Evolutionary conservation across 208 protist genomes (phyloP).

Genomic region (Kentomonas sorsogonicus): DNA sequence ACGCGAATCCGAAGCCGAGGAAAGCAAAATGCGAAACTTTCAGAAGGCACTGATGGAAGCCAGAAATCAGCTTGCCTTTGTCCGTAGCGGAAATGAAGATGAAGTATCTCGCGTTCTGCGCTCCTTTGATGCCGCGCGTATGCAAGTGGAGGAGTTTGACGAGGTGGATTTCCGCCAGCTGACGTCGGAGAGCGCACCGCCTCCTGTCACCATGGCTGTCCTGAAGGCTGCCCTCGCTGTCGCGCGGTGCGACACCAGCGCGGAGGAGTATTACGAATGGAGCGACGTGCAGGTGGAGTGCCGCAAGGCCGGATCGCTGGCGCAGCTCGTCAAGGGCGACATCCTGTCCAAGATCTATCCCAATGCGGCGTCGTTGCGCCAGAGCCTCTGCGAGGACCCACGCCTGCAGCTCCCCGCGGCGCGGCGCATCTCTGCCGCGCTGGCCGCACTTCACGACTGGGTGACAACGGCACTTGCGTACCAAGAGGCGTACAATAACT

Average conservation of each 20-base stretch:
- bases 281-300: constrained; percentile 31
- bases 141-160: constrained; percentile 20
- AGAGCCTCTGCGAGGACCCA: constrained; percentile 12
- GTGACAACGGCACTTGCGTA: constrained; percentile 29
- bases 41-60: constrained; percentile 26
- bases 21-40: constrained; percentile 26
- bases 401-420: constrained; percentile 19
- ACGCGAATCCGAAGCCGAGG: constrained; percentile 29
- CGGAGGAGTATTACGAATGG: constrained; percentile 34
- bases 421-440: constrained; percentile 18
- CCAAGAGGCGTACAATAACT: constrained; percentile 25
- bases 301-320: constrained; percentile 18
- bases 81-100: constrained; percentile 39
- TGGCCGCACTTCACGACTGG: constrained; percentile 28
- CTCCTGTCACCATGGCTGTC: constrained; percentile 25
- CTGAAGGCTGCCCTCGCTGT: constrained; percentile 30
- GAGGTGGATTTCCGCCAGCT: constrained; percentile 34
- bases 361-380: constrained; percentile 12
- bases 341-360: constrained; percentile 20
- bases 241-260: constrained; percentile 23
- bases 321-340: constrained; percentile 22
- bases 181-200: constrained; percentile 22
- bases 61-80: constrained; percentile 23
- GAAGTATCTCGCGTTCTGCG: constrained; percentile 22
- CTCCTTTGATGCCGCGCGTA: constrained; percentile 22